Conservation (phyloP, 306 rosid species). For the Glycine soja region DNA sequence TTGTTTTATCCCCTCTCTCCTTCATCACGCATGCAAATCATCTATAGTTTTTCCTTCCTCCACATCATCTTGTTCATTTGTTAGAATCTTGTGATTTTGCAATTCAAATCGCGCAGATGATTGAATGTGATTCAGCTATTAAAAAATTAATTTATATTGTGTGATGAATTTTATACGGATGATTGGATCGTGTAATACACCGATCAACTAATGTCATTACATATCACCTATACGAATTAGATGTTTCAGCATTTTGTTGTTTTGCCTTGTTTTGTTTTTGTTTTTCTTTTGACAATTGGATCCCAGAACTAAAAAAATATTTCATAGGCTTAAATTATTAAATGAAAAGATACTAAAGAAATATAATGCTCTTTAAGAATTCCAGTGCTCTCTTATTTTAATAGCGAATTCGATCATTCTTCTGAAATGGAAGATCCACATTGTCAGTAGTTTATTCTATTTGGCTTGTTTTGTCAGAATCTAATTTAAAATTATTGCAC, state of each 20-base stretch:
- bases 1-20: no score
- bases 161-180: no score
- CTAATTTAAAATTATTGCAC: neutral
- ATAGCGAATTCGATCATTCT: neutral
- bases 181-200: neutral
- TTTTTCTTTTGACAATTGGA: neutral
- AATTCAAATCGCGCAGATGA: neutral
- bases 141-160: no score
- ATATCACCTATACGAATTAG: neutral
- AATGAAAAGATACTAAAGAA: neutral
- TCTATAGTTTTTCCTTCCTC: neutral
- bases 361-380: neutral
- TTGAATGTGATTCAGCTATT: neutral
- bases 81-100: neutral
- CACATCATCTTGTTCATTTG: neutral
- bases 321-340: neutral
- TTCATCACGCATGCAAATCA: no score
- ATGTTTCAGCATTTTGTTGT: neutral
- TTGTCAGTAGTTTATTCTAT: neutral
- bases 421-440: neutral
- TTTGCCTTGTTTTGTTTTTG: no score
- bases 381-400: neutral
- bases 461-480: neutral
- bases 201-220: neutral
- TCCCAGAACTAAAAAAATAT: no score